Conservation (phyloP, 2,329 filamentous ascomycete species). For the Aspergillus terreus region DNA sequence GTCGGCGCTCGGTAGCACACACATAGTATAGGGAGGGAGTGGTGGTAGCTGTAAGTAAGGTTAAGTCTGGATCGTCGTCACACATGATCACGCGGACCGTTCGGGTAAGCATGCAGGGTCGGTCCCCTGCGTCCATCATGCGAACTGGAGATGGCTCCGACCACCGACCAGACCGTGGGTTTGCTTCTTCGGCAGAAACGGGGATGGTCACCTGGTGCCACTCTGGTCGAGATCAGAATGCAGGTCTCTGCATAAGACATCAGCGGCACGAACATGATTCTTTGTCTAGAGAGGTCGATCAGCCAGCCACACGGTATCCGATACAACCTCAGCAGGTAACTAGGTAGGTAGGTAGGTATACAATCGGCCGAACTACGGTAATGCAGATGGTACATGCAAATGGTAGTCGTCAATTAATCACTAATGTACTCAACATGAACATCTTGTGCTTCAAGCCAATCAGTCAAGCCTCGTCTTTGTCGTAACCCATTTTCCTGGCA, state of each 20-base stretch:
- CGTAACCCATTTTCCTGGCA: slow-evolving; percentile 16
- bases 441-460: slow-evolving; percentile 13
- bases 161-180: not conserved
- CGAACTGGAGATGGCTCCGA: not conserved
- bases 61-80: too few relatives aligned
- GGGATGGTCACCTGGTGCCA: not conserved
- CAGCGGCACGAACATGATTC: not conserved
- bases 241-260: not conserved
- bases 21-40: too few relatives aligned
- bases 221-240: not conserved
- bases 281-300: not conserved
- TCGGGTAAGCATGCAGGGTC: not conserved
- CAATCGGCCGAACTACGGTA: not conserved
- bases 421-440: slow-evolving; percentile 20
- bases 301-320: not conserved
- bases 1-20: too few relatives aligned
- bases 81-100: not conserved
- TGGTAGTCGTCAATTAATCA: slow-evolving; percentile 13
- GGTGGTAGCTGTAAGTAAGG: too few relatives aligned
- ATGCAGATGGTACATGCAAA: not conserved
- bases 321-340: too few relatives aligned
- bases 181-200: not conserved
- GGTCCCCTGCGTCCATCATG: not conserved
- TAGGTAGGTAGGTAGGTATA: too few relatives aligned
- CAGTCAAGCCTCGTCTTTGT: slow-evolving; percentile 10